Base-by-base conservation (phyloP, 768 basidiomycete genomes). In the Hericium coralloides region DNA sequence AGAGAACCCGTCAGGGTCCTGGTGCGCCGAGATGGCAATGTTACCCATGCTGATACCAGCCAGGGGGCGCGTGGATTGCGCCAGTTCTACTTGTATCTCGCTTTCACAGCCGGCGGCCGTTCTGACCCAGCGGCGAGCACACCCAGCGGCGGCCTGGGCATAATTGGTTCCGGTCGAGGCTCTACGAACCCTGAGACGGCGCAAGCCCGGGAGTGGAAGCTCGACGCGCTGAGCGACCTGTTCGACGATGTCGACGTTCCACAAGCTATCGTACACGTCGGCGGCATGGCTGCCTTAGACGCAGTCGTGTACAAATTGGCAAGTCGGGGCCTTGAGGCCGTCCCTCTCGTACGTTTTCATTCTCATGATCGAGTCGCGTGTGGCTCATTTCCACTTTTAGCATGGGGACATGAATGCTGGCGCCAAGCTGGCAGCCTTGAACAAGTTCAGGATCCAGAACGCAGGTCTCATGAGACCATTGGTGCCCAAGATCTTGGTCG, bases 1-100 rank as follows among this genome's bases (percentile, higher is more conserved):
- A 84, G 89, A 53, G 97, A 99, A 69, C 95, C 97, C 20, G 94
- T 99, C 43, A 84, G 97, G 23, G 97, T 99, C n/a, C 83, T 99
- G 18, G 97, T 99, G 22, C 83, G 97, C 53, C 80, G 95, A 17
- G 90, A 93, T 62, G 91, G 90, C 41, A 91, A 89, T 64, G 85
- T 89, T 51, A 78, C 79, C 10, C 83, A 83, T 36, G 79, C 84
- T 4, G 80, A 87, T 41, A 84, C 85, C 37, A 78, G 73, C 43
- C 86, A 87, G 69, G 82, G 84, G 47, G 84, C 89, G 55, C 82
- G 92, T 20, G 91, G 91, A 20, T 74, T 98, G 37, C 88, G 95
- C 55, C 95, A 98, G 66, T 98, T 90, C 71, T 99, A 98, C 72
- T 79, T 98, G 39, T 99, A 97, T 68, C 80, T 98, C 25, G 92